Conservation (phyloP, 2,329 filamentous ascomycete species). For the Epichloe sylvatica region DNA sequence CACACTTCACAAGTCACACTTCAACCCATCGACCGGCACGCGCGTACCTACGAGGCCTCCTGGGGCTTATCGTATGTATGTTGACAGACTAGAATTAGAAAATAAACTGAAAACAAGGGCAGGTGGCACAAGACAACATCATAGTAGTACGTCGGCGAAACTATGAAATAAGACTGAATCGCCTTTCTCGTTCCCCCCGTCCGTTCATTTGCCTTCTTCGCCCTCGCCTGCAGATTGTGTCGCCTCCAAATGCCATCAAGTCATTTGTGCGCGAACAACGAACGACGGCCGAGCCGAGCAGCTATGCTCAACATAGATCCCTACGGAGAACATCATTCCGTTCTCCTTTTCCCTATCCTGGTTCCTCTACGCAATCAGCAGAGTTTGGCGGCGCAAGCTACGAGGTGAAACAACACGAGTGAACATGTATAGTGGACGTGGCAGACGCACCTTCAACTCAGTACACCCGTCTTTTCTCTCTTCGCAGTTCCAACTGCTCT, state of each 20-base stretch:
- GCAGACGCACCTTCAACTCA: no score
- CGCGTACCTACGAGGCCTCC: neutral
- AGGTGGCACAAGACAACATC: neutral
- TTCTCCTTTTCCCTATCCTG: rapidly evolving
- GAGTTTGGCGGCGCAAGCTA: neutral
- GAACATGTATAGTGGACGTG: neutral
- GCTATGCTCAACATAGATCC: no score
- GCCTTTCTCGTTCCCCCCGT: neutral
- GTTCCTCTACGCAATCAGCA: neutral
- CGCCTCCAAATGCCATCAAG: neutral
- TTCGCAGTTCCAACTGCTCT: no score
- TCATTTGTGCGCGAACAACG: neutral
- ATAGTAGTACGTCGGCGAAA: neutral
- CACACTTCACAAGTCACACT: neutral
- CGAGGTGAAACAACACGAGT: neutral
- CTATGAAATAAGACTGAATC: neutral
- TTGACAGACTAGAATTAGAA: neutral
- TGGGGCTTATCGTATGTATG: no score
- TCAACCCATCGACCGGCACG: neutral
- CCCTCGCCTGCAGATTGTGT: neutral
- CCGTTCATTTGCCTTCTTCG: neutral
- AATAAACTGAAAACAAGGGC: neutral
- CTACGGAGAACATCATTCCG: no score
- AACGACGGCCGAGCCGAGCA: neutral
- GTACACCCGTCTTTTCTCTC: no score